Base-by-base conservation (phyloP, 345 rosid species). In the Excoecaria cochinchinensis region DNA sequence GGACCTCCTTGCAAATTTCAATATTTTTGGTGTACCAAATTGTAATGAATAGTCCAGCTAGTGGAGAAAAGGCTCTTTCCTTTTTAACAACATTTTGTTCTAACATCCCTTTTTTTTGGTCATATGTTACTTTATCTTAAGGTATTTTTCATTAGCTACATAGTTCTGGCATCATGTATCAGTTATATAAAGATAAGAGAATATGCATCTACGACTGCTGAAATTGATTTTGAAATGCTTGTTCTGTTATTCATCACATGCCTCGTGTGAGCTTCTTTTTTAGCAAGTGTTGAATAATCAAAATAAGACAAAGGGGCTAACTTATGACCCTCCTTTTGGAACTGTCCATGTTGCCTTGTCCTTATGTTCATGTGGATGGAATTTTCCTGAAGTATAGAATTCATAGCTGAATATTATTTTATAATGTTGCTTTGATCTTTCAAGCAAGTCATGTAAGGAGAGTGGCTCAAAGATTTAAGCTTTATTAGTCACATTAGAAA, bases 281-380 rank as follows among this genome's bases (percentile, higher is more conserved):
- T n/a, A 8, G 47, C 39, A 69, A 69, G 73, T 51, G 11, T 56
- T 19, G 9, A 39, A 16, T 21, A 46, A 55, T 57, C 25, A 71
- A 38, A 47, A 71, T 39, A 66, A 7, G 71, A 79, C 71, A 73
- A 42, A 78, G 44, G 73, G 77, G 59, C 72, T 57, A 22, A 24
- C 67, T 57, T 44, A 14, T 61, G 15, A 39, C 31, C 31, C 55
- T 77, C 63, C 40, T 48, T 73, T 24, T 11, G 50, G 64, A 39
- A 69, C 57, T 74, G 71, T 76, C 77, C 74, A 78, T 71, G 39
- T 61, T 71, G 71, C n/a, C 75, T 64, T 53, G 68, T 63, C 69
- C 52, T 55, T 51, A 67, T 16, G 36, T 40, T 66, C 25, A 19
- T 66, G 52, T 7, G n/a, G 48, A 66, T 66, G 42, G 69, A 40